A percentile compares a stretch with the other conserved stretches of the same genome.
phyloP scores from a whole-genome alignment of 345 rosid species.

The Boechera divaricarpa region DNA sequence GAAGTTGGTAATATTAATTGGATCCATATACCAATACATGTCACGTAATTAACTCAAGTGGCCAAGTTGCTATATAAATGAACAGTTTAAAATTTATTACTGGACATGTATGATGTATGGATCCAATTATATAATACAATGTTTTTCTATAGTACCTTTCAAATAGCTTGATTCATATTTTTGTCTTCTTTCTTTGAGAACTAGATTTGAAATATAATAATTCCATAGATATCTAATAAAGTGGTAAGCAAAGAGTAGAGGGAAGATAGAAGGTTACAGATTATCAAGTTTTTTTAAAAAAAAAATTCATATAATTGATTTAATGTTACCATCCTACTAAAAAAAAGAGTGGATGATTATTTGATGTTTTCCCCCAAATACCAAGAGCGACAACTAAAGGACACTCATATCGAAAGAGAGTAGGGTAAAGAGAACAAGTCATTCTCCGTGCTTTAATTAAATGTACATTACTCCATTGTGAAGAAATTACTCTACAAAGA shows the following conservation, averaged over 20 bases:
- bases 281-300: too few relatives aligned
- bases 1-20: conserved; percentile 24
- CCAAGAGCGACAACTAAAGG: too few relatives aligned
- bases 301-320: too few relatives aligned
- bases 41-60: conserved; percentile 35
- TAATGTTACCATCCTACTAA: too few relatives aligned
- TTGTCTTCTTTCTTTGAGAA: conserved; percentile 13
- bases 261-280: neutral
- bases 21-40: neutral
- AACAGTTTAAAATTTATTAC: conserved; percentile 25
- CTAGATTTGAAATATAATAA: neutral
- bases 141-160: conserved; percentile 12
- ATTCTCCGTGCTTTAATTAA: conserved; percentile 9
- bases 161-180: conserved; percentile 6
- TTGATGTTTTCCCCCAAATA: too few relatives aligned
- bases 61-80: conserved; percentile 35
- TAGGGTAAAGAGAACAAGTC: conserved; percentile 3
- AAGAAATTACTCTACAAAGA: conserved; percentile 13
- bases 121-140: conserved; percentile 5
- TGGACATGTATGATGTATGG: conserved; percentile 30
- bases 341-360: too few relatives aligned
- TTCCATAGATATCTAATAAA: conserved; percentile 1
- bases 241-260: neutral
- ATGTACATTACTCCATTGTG: conserved; percentile 4
- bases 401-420: neutral